A percentile compares a stretch with the other conserved stretches of the same genome.
phyloP scores from a whole-genome alignment of 345 rosid species.

The Melaleuca alternifolia region DNA sequence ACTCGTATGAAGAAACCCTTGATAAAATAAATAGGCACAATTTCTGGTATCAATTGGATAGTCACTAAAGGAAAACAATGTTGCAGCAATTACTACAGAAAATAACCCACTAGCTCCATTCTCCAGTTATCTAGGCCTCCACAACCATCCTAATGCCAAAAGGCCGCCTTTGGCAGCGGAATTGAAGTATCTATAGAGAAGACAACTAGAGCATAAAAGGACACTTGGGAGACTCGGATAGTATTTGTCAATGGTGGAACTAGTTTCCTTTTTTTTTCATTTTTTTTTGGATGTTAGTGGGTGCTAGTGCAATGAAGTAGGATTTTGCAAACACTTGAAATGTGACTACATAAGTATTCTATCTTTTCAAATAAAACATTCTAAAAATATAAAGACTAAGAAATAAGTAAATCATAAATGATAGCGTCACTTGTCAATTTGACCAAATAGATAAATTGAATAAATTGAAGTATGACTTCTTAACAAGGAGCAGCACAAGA shows the following conservation, averaged over 20 bases:
- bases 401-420: background rate
- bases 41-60: background rate
- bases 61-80: background rate
- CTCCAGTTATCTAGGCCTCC: background rate
- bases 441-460: background rate
- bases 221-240: background rate
- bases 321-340: background rate
- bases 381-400: background rate
- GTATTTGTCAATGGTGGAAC: background rate
- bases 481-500: background rate
- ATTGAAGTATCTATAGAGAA: background rate
- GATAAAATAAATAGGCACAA: background rate
- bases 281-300: background rate
- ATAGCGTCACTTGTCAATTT: background rate
- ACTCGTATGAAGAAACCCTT: background rate
- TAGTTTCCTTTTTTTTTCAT: background rate
- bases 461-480: background rate
- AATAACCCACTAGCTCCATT: background rate
- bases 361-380: background rate
- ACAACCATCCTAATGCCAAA: background rate
- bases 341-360: background rate
- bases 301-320: background rate
- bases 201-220: background rate
- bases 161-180: background rate
- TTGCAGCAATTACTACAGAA: background rate